These are phyloP conservation scores for Thalassiosira livingstoniorum DNA, from an alignment of 352 stramenopile species.

Conservation along the genomic window DNA sequence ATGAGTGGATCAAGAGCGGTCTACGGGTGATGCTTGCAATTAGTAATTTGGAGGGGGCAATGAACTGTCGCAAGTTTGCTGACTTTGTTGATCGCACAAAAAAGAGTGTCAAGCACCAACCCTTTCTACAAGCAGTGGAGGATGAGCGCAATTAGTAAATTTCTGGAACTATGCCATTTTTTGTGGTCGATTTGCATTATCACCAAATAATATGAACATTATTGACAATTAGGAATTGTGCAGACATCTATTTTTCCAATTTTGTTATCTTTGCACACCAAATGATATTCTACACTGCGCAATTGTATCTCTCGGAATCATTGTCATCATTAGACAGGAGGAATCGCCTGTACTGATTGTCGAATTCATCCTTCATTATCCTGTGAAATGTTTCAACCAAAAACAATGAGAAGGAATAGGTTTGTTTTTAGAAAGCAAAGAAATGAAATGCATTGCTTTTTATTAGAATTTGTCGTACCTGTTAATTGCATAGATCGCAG, in stretches of 20 bases:
- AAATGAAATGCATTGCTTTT: background rate
- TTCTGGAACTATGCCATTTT: too few relatives aligned
- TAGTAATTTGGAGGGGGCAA: constrained; percentile 69
- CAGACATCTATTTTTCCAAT: too few relatives aligned
- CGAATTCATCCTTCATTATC: background rate
- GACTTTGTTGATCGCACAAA: constrained; percentile 74
- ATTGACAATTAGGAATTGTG: background rate
- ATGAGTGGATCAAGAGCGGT: constrained; percentile 96
- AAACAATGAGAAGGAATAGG: too few relatives aligned
- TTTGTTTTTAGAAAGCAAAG: too few relatives aligned
- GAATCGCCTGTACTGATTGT: constrained; percentile 11
- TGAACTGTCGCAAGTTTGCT: constrained; percentile 75
- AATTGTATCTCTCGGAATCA: too few relatives aligned
- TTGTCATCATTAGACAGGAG: too few relatives aligned
- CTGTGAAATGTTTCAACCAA: too few relatives aligned
- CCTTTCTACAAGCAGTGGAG: constrained; percentile 64
- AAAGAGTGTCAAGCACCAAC: constrained; percentile 58
- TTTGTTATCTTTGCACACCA: too few relatives aligned
- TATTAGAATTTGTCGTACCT: background rate
- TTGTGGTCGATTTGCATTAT: background rate
- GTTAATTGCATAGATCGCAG: constrained; percentile 8
- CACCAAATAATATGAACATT: background rate
- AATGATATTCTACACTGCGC: too few relatives aligned
- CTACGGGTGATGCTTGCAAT: constrained; percentile 84
- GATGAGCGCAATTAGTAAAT: constrained; percentile 57